phyloP scores from a whole-genome alignment of 139 green algal genomes.

The Diplosphaera chodatii region DNA sequence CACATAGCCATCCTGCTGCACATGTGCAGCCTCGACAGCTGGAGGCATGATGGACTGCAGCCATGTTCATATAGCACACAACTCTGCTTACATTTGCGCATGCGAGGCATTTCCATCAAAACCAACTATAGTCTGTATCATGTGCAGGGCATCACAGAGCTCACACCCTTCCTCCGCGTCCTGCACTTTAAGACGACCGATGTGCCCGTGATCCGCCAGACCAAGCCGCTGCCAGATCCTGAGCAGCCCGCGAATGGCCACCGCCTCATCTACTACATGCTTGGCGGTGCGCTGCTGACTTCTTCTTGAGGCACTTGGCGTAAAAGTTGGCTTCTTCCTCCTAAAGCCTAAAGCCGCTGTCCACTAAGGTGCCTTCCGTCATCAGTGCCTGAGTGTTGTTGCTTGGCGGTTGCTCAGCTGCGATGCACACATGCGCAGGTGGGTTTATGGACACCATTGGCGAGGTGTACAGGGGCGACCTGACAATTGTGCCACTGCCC shows the following conservation, averaged over 20 bases:
- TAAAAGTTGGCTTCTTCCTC: too few species aligned
- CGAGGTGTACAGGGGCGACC: not conserved
- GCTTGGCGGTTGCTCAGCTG: too few species aligned
- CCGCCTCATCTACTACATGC: conserved; percentile 3
- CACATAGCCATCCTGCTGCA: too few species aligned
- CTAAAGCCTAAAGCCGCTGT: too few species aligned
- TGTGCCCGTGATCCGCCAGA: not conserved
- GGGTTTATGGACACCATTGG: not conserved
- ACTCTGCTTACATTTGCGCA: too few species aligned
- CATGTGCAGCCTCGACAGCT: too few species aligned
- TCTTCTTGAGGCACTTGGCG: too few species aligned
- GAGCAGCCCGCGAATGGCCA: not conserved
- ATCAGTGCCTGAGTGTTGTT: too few species aligned
- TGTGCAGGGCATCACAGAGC: not conserved
- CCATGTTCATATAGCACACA: too few species aligned
- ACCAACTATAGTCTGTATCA: not conserved
- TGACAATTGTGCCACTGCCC: not conserved
- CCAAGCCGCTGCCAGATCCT: not conserved
- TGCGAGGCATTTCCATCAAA: too few species aligned
- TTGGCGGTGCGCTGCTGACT: not conserved
- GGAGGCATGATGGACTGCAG: not conserved
- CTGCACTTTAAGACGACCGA: not conserved
- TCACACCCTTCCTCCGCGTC: not conserved
- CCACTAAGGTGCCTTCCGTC: too few species aligned
- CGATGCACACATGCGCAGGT: not conserved